These are phyloP conservation scores for Fistulinella staudtii DNA, from an alignment of 1,284 basidiomycete species.

Conservation along the genomic window DNA sequence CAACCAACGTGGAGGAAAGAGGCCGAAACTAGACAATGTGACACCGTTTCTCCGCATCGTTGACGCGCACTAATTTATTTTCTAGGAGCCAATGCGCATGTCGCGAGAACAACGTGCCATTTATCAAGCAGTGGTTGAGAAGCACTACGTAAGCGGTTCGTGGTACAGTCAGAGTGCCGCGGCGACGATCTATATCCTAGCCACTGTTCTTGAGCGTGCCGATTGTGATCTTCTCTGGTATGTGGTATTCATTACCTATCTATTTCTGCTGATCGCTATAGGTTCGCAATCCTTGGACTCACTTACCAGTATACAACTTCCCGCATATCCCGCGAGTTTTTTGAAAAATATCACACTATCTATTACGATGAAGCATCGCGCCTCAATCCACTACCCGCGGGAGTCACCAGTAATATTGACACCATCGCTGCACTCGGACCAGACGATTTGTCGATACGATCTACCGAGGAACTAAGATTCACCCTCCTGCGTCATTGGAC, in stretches of 20 bases:
- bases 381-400: conserved; percentile 63
- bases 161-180: conserved; percentile 89
- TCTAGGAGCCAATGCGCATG: conserved; percentile 43
- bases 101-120: conserved; percentile 66
- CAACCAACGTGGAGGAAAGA: conserved; percentile 44
- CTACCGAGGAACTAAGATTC: conserved; percentile 87
- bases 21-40: conserved; percentile 48
- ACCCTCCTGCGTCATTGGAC: conserved; percentile 98
- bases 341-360: conserved; percentile 76
- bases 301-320: conserved; percentile 91
- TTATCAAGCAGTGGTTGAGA: conserved; percentile 63
- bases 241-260: conserved; percentile 2
- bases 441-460: conserved; percentile 79
- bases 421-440: conserved; percentile 56
- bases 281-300: conserved; percentile 91
- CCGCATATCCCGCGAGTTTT: conserved; percentile 82
- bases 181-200: conserved; percentile 86
- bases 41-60: not conserved
- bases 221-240: conserved; percentile 95
- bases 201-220: conserved; percentile 82
- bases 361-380: conserved; percentile 89
- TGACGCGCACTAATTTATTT: conserved; percentile 8
- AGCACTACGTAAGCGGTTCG: conserved; percentile 85
- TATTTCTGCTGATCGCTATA: conserved; percentile 29
- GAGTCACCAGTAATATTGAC: conserved; percentile 35